Evolutionary conservation across 495 filamentous ascomycete genomes (phyloP), one percentile per base, ranked within the genome.

Genomic region (Rhypophila decipiens): DNA sequence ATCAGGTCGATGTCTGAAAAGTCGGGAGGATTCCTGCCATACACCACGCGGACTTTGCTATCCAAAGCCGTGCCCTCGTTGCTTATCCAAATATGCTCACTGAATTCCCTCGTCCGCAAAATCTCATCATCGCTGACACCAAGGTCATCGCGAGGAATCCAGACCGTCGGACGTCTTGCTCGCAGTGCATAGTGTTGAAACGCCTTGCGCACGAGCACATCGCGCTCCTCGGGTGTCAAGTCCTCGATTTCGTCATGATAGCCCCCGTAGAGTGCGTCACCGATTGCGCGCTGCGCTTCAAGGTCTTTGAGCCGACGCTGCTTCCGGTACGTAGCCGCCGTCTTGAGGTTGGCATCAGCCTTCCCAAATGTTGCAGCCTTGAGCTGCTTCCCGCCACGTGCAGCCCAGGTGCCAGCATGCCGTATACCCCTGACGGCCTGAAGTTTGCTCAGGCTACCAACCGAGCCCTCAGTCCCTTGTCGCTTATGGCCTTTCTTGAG

Each of bases 101-200:
- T 88, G 57, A 87, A 88, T 51, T 77, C 75, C 49, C 81, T 73
- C 13, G 89, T 96, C 37, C 87, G 70, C 57, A 69, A 74, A 17
- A 98, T 79, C 65, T 97, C 93, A 55, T 98, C 94, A 57, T 95
- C 90, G 48, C 84, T 87, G 24, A 98, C 79, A 1, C 93, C 93
- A 3, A 97, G 60, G 55, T 93, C 86, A 60, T 98, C 93, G 31
- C 88, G 78, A 8, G 93, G 93, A 38, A 98, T 90, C 93, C 93
- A 97, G 38, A 97, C 80, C 10, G 87, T 86, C 0, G 93, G 93
- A 24, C 89, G 73, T 44, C 87, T 83, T 10, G 94, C 87, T 34
- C 91, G 80, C 18, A 96, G 71, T 4, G 93, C 93, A 39, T 84
- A 80, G 60, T 98, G 93, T 69, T 88, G 84, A 68, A 97, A 98